Percentiles rank a stretch among this genome's conserved stretches.
phyloP scores from a whole-genome alignment of 495 filamentous ascomycete genomes.

The Talaromyces trachyspermus region DNA sequence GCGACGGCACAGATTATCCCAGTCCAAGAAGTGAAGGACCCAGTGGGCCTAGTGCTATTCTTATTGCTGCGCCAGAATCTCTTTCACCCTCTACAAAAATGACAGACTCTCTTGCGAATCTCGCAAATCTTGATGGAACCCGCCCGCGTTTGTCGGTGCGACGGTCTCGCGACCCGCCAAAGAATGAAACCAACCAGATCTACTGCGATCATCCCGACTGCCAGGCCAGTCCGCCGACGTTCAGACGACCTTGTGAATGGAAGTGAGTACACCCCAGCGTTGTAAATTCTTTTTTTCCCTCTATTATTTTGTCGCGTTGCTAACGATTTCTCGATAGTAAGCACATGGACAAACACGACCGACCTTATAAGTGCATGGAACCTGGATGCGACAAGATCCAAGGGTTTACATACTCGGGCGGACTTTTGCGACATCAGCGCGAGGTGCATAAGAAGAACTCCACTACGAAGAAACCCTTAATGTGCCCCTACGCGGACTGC shows the following conservation, averaged over 20 bases:
- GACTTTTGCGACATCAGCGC: slow-evolving; percentile 77
- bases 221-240: slow-evolving; percentile 46
- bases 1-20: slow-evolving; percentile 45
- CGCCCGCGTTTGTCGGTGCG: slow-evolving; percentile 40
- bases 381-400: slow-evolving; percentile 77
- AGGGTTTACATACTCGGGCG: slow-evolving; percentile 90
- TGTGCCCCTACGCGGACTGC: slow-evolving; percentile 78
- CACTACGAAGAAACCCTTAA: slow-evolving; percentile 71
- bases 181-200: slow-evolving; percentile 61
- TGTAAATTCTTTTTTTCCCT: slow-evolving; percentile 6
- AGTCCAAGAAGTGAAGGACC: slow-evolving; percentile 45
- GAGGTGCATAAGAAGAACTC: slow-evolving; percentile 86
- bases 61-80: slow-evolving; percentile 32
- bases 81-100: slow-evolving; percentile 34
- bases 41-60: slow-evolving; percentile 30
- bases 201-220: slow-evolving; percentile 61
- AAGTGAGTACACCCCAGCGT: slow-evolving; percentile 53
- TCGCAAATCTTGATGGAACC: slow-evolving; percentile 25
- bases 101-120: slow-evolving; percentile 23
- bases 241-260: slow-evolving; percentile 85
- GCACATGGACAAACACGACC: slow-evolving; percentile 95
- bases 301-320: slow-evolving; percentile 4
- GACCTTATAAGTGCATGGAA: slow-evolving; percentile 76
- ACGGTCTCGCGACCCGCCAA: slow-evolving; percentile 48
- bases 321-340: slow-evolving; percentile 47